Conservation (phyloP, 2,329 filamentous ascomycete species). For the Fusarium zealandicum region DNA sequence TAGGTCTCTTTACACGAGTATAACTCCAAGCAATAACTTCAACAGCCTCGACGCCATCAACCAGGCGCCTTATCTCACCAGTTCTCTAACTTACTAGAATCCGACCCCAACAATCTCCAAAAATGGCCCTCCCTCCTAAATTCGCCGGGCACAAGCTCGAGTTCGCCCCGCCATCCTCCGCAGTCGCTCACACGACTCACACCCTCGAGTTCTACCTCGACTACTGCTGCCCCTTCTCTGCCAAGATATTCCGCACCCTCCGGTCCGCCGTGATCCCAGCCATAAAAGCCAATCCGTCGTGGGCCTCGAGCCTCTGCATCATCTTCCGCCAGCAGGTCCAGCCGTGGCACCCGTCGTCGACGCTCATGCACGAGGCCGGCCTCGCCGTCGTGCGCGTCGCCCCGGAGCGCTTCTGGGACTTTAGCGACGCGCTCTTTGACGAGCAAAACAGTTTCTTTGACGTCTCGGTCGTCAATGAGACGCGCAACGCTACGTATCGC, state of each 20-base stretch:
- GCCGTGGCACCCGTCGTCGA: constrained; percentile 92
- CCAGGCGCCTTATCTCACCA: background rate
- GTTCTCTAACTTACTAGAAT: background rate
- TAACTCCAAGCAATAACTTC: constrained; percentile 5
- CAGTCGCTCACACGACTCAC: constrained; percentile 57
- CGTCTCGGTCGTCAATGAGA: constrained; percentile 81
- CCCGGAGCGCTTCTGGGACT: constrained; percentile 80
- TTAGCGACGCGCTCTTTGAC: constrained; percentile 70
- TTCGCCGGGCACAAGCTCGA: constrained; percentile 75
- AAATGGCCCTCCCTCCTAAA: constrained; percentile 79
- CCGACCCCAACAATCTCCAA: constrained; percentile 13
- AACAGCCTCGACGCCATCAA: background rate
- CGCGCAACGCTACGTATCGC: constrained; percentile 82
- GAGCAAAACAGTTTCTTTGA: constrained; percentile 85
- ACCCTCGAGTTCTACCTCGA: constrained; percentile 78
- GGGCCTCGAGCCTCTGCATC: constrained; percentile 67
- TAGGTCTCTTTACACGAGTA: constrained; percentile 4
- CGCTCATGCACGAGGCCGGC: constrained; percentile 81
- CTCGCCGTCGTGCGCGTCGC: constrained; percentile 77
- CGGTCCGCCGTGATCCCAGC: constrained; percentile 70
- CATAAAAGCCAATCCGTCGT: constrained; percentile 66
- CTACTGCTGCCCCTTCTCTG: constrained; percentile 84
- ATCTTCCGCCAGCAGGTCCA: constrained; percentile 93
- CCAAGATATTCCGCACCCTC: constrained; percentile 77
- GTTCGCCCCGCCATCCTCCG: constrained; percentile 51